Conservation (phyloP, 371 early-diverging fungal species). For the Chytridium lagenaria region DNA sequence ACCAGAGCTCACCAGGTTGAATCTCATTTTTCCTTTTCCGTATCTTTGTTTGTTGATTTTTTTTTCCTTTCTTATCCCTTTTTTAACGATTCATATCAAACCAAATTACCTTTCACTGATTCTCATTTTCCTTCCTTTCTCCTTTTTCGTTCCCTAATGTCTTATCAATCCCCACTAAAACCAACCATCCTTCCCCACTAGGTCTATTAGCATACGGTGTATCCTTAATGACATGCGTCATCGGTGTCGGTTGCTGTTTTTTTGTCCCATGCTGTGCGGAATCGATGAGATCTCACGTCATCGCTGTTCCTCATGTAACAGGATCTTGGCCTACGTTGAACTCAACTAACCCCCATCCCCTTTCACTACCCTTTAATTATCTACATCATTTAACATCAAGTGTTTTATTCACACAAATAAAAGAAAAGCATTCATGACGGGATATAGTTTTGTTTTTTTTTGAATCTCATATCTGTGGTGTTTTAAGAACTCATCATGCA, state of each 20-base stretch:
- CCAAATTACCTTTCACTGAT: background rate
- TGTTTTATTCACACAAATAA: too few relatives aligned
- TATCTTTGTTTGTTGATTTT: background rate
- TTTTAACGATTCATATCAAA: too few relatives aligned
- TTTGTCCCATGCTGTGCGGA: constrained; percentile 14
- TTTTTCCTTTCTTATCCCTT: too few relatives aligned
- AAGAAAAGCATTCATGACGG: too few relatives aligned
- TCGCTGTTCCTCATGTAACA: constrained; percentile 11
- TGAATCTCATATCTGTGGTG: too few relatives aligned
- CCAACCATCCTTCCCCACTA: background rate
- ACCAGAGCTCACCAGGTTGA: constrained; percentile 16
- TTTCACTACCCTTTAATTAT: too few relatives aligned
- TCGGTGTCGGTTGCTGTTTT: constrained; percentile 15
- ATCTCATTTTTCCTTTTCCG: background rate
- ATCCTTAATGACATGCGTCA: background rate
- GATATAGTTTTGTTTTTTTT: too few relatives aligned
- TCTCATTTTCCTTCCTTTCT: background rate
- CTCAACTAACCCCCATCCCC: too few relatives aligned
- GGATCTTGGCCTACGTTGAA: constrained; percentile 3
- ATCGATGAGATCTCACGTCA: background rate
- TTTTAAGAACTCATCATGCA: too few relatives aligned
- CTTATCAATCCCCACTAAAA: background rate
- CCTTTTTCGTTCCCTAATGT: background rate
- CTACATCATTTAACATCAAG: too few relatives aligned
- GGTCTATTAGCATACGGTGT: background rate